Conservation (phyloP, 305 asterid species). For the Fraxinus dipetala region DNA sequence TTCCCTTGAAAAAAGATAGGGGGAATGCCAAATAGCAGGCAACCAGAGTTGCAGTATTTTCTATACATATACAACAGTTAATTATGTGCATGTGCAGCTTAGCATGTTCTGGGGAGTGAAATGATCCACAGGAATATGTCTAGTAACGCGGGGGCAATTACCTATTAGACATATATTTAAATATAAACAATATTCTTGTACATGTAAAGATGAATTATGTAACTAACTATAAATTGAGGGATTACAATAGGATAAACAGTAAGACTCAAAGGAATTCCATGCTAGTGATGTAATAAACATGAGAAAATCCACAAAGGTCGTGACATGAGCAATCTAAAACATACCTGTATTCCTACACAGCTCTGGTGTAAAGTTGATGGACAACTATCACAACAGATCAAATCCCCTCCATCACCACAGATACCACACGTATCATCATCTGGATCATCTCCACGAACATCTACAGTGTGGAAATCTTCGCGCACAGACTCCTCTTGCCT, state of each 20-base stretch:
- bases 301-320: neutral
- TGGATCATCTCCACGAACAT: constrained; percentile 75
- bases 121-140: neutral
- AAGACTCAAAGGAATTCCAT: constrained; percentile 4
- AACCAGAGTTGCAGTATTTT: constrained; percentile 2
- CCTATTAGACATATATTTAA: neutral
- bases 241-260: constrained; percentile 6
- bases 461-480: constrained; percentile 51
- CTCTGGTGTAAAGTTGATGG: constrained; percentile 92
- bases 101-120: neutral
- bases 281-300: constrained; percentile 15
- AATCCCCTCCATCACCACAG: constrained; percentile 97
- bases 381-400: constrained; percentile 97
- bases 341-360: constrained; percentile 82
- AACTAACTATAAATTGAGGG: neutral
- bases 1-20: neutral
- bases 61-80: constrained; percentile 5
- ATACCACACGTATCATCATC: constrained; percentile 90
- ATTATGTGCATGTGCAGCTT: neutral
- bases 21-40: neutral
- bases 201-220: constrained; percentile 3
- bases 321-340: constrained; percentile 17
- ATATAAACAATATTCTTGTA: neutral
- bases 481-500: constrained; percentile 63
- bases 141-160: neutral